phyloP scores from a whole-genome alignment of 768 basidiomycete genomes.

The Boletus rubescentipes region DNA sequence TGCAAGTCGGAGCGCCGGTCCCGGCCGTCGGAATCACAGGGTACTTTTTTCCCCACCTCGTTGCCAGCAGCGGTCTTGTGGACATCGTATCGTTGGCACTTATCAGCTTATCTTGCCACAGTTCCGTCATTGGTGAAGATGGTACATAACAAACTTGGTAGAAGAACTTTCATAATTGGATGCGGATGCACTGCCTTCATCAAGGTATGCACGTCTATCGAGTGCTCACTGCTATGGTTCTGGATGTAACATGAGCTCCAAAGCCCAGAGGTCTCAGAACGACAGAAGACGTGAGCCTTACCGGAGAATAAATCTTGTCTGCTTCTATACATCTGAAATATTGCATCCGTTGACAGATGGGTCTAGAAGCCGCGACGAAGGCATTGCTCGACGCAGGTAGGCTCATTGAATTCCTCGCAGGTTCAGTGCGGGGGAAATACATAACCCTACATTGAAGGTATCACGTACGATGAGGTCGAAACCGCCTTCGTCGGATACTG shows the following conservation, averaged over 20 bases:
- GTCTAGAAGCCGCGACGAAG: conserved; percentile 83
- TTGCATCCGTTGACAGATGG: conserved; percentile 53
- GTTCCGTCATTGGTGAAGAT: not conserved
- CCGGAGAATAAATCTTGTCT: too few relatives aligned
- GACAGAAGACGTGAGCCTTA: conserved; percentile 63
- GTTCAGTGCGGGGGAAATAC: not conserved
- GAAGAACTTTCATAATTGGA: conserved; percentile 19
- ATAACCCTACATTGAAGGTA: conserved; percentile 43
- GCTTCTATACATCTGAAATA: not conserved
- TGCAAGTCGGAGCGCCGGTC: too few relatives aligned
- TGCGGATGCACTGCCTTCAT: conserved; percentile 22
- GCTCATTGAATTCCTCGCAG: not conserved
- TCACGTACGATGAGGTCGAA: conserved; percentile 76
- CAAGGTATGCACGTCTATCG: conserved; percentile 9
- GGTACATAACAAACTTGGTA: conserved; percentile 4
- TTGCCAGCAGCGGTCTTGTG: too few relatives aligned
- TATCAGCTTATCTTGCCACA: not conserved
- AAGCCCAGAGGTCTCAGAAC: conserved; percentile 66
- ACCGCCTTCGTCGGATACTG: conserved; percentile 76
- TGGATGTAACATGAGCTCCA: not conserved
- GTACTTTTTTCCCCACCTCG: not conserved
- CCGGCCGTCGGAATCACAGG: not conserved
- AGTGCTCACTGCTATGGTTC: not conserved
- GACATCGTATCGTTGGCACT: too few relatives aligned
- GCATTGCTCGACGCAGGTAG: conserved; percentile 82